Base-by-base conservation (phyloP, 1,284 basidiomycete species). In the Pseudozyma sp. region DNA sequence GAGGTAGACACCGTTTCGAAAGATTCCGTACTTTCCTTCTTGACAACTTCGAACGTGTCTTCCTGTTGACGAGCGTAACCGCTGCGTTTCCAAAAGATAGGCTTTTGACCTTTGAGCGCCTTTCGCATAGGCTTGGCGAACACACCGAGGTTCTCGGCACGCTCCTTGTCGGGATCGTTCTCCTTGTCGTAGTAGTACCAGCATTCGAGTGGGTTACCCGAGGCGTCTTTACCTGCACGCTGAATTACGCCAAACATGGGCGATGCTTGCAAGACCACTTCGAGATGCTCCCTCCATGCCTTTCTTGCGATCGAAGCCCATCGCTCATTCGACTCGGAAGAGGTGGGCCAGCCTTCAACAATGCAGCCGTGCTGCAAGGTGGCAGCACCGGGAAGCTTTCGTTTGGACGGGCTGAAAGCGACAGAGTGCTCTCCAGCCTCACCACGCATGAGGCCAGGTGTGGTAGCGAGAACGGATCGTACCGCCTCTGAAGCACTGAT, bases 141-240 rank as follows among this genome's bases (percentile, higher is more conserved):
- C 14, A 78, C 74, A 12, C 80, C 80, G 1, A 85, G 65, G 54
- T 83, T 85, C 56, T 70, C 64, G 6, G 82, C 81, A 0, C 83
- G 73, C 60, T 83, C 81, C 45, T 61, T 61, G 60, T 85, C 83
- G 6, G 70, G 67, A 50, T 84, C 82, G 19, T 77, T 72, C 53
- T 82, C 82, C 62, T 78, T 76, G 55, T 82, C 79, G 72, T 84
- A 83, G 71, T 84, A 79, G 65, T 82, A 83, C 83, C 83, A 84
- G 58, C 73, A 78, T 62, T 84, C 83, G 42, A 84, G 75, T 11
- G 79, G 77, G 55, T 83, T 80, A 31, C 83, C 83, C 6, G 68
- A 74, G 25, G 81, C 76, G 47, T 83, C 83, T 42, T 82, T 85
- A 13, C 83, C 83, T 1, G 78, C 76, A 3, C 83, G 79, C 58